Base-by-base conservation (phyloP, 2,329 filamentous ascomycete species). In the Teratosphaeria nubilosa region DNA sequence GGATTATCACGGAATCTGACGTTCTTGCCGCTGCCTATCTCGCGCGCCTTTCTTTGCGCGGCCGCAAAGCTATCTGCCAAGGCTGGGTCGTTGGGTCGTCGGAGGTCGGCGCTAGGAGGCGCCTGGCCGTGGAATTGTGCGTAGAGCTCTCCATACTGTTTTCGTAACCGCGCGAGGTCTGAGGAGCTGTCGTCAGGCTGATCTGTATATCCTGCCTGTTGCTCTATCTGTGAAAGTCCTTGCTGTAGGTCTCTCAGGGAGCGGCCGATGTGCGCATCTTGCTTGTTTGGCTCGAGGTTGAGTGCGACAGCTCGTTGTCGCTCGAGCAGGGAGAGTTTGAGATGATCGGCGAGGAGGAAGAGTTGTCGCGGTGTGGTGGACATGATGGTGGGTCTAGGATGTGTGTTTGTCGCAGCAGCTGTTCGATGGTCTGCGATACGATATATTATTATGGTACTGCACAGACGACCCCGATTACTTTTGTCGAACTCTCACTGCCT, bases 301-400 rank as follows among this genome's bases (percentile, higher is more conserved):
- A 96, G 81, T 14, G 85, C 88, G 67, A 90, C 84, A 54, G 91
- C 90, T 59, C 92, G 86, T 76, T 95, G 87, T 59, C 92, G 86
- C 77, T 97, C 94, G 27, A 97, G 85, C 16, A 99, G 82, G 14
- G 91, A 96, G 61, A 97, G 84, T 76, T 97, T 96, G 80, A 97
- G 89, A 75, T 97, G 92, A 76, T 99, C 94, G 69, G 91, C 90
- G 59, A 97, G 84, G 56, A 97, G 86, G 72, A 91, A 90, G 65
- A 97, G 86, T 74, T 96, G 91, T 14, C 81, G 80, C 54, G 83
- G 78, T 30, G 67, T 63, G 50, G 58, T 53, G 34, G 54, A 51
- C 54, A 56, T 60, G 41, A 59, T 59, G 24, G 56, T 2, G 16
- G 16, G 13, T 41, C 34, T 16, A n/a, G 13, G 14, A 3, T 41